Evolutionary conservation across 208 protist species (phyloP).

Genomic region (Leishmania braziliensis): DNA sequence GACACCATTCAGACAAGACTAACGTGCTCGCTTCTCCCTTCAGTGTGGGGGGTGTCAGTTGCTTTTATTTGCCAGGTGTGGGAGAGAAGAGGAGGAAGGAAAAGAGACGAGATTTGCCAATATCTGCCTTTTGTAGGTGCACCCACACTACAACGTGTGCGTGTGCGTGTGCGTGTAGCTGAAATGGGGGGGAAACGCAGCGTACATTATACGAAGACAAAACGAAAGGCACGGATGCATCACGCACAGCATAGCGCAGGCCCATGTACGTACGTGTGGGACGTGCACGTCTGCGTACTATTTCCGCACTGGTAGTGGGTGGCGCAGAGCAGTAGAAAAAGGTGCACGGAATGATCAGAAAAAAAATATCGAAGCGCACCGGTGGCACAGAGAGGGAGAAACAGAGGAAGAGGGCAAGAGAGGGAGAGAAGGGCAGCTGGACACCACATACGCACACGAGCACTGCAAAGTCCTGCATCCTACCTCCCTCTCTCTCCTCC

Average conservation of each 20-base stretch:
- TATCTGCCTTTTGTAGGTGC: no score
- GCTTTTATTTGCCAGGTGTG: neutral
- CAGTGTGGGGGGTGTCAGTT: neutral
- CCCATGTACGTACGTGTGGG: neutral
- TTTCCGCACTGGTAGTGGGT: neutral
- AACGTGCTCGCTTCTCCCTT: neutral
- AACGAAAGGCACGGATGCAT: neutral
- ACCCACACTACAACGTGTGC: neutral
- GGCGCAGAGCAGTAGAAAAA: neutral
- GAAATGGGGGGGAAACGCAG: neutral
- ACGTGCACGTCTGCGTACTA: neutral
- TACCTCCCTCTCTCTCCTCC: neutral
- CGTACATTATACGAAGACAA: neutral
- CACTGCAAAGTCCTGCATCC: neutral
- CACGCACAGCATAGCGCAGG: neutral
- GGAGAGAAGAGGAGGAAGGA: neutral
- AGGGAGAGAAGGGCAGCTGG: neutral
- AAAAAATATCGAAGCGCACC: neutral
- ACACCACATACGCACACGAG: neutral
- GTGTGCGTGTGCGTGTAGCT: neutral
- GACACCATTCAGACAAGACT: neutral
- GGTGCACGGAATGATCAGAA: neutral
- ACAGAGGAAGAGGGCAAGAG: no score
- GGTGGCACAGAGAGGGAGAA: neutral
- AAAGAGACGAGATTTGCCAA: neutral